These are phyloP conservation scores for Coemansia sp. DNA, from an alignment of 192 early-diverging fungal species.

Conservation along the genomic window DNA sequence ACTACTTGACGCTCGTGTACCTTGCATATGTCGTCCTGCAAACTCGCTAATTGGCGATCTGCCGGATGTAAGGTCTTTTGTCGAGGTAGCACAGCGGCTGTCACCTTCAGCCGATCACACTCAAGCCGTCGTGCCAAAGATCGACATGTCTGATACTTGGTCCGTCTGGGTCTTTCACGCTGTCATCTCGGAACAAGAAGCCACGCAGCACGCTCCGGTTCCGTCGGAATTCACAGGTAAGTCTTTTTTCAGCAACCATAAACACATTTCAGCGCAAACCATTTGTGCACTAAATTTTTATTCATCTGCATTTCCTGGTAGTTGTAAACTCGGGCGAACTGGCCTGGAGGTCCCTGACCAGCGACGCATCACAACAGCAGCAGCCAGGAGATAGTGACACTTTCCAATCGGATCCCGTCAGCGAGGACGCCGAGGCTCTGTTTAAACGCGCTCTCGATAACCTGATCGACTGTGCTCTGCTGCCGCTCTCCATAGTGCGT, in stretches of 20 bases:
- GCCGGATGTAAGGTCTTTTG: constrained; percentile 2
- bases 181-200: constrained; percentile 6
- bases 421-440: constrained; percentile 5
- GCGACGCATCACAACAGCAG: background rate
- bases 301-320: constrained; percentile 4
- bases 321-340: constrained; percentile 28
- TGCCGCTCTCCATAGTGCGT: constrained; percentile 41
- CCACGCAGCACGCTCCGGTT: no score
- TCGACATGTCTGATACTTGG: no score
- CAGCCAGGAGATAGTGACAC: no score
- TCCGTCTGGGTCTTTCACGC: constrained; percentile 10
- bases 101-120: no score
- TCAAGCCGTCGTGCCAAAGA: no score
- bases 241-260: no score
- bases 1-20: constrained; percentile 34
- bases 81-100: background rate
- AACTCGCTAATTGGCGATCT: background rate
- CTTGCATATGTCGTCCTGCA: constrained; percentile 35
- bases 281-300: no score
- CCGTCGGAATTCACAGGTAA: constrained; percentile 31
- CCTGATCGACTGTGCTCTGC: constrained; percentile 34
- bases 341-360: constrained; percentile 24
- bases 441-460: constrained; percentile 38
- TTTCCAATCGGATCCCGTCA: no score
- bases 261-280: no score